Evolutionary conservation across 495 filamentous ascomycete species (phyloP).

Genomic region (Annulohypoxylon maeteangense): DNA sequence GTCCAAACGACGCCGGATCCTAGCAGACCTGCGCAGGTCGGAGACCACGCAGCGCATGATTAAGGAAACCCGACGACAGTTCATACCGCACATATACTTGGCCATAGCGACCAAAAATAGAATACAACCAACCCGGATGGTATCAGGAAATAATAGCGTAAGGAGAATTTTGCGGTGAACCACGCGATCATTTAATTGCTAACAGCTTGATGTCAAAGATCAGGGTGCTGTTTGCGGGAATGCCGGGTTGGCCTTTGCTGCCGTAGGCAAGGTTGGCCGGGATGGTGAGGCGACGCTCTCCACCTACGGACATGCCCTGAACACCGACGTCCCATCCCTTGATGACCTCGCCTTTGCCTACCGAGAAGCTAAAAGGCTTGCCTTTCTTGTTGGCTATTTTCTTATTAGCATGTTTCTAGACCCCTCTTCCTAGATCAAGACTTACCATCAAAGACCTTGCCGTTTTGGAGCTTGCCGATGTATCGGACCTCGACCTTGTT

Average conservation of each 20-base stretch:
- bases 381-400: slow-evolving; percentile 91
- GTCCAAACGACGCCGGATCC: slow-evolving; percentile 50
- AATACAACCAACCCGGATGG: slow-evolving; percentile 47
- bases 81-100: slow-evolving; percentile 25
- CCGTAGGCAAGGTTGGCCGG: slow-evolving; percentile 89
- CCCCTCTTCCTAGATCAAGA: slow-evolving; percentile 31
- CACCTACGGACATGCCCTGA: slow-evolving; percentile 88
- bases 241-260: slow-evolving; percentile 77
- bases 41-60: slow-evolving; percentile 43
- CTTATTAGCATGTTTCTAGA: slow-evolving; percentile 45
- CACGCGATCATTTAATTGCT: slow-evolving; percentile 65
- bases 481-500: slow-evolving; percentile 92
- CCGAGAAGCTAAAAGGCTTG: slow-evolving; percentile 93
- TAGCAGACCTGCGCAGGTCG: slow-evolving; percentile 55
- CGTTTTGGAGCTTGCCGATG: slow-evolving; percentile 92
- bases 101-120: slow-evolving; percentile 39
- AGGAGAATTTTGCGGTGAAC: slow-evolving; percentile 41
- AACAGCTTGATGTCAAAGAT: slow-evolving; percentile 93
- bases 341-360: slow-evolving; percentile 94
- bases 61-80: slow-evolving; percentile 26
- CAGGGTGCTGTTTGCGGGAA: slow-evolving; percentile 89
- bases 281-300: slow-evolving; percentile 90
- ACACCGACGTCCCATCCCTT: slow-evolving; percentile 98
- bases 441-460: slow-evolving; percentile 93
- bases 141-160: slow-evolving; percentile 41